Conservation (phyloP, 2,329 filamentous ascomycete species). For the Aureobasidium melanogenum region DNA sequence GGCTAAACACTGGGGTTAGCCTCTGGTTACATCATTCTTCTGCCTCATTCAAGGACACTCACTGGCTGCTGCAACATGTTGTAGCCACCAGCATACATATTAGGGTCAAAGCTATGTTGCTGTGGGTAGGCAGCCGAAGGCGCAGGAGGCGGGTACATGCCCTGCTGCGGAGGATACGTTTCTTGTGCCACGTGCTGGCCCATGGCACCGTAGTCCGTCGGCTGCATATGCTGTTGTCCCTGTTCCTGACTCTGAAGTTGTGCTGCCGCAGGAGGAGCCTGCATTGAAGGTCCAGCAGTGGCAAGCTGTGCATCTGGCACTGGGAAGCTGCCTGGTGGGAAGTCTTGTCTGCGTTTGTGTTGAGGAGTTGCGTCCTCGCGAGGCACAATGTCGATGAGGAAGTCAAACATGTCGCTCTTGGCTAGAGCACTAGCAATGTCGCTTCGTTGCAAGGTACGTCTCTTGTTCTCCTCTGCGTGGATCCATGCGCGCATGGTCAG, state of each 20-base stretch:
- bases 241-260: constrained; percentile 21
- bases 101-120: constrained; percentile 66
- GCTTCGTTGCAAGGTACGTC: constrained; percentile 85
- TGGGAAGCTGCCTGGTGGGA: constrained; percentile 33
- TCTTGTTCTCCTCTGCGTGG: constrained; percentile 97
- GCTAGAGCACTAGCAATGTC: constrained; percentile 93
- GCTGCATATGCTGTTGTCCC: constrained; percentile 17
- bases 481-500: constrained; percentile 99
- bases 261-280: constrained; percentile 22
- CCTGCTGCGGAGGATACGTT: constrained; percentile 62
- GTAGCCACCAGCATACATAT: constrained; percentile 67
- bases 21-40: background rate
- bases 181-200: constrained; percentile 27
- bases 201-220: constrained; percentile 25
- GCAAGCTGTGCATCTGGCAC: constrained; percentile 42
- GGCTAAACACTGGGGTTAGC: background rate
- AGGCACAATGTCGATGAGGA: constrained; percentile 96
- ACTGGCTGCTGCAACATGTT: constrained; percentile 79
- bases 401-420: constrained; percentile 99
- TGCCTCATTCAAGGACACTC: constrained; percentile 26
- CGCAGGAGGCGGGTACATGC: constrained; percentile 75
- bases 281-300: constrained; percentile 27
- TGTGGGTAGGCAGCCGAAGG: constrained; percentile 69
- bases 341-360: constrained; percentile 56
- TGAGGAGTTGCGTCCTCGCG: constrained; percentile 85